These are phyloP conservation scores for Otatea glauca DNA, from an alignment of 176 grass and related monocot species.

Conservation along the genomic window DNA sequence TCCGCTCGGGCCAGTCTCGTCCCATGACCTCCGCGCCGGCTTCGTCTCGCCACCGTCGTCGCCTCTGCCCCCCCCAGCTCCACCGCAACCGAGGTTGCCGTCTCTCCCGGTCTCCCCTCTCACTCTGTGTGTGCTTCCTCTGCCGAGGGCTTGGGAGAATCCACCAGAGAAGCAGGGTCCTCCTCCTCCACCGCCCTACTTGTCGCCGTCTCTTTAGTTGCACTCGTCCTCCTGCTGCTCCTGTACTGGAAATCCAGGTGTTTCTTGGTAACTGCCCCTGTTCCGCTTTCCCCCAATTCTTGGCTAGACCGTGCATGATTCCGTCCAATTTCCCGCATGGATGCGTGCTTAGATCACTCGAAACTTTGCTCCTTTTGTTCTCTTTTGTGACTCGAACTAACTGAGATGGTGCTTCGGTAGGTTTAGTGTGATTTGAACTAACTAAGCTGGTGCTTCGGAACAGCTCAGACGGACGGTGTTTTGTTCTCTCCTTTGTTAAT, in stretches of 20 bases:
- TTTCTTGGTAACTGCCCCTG: constrained; percentile 9
- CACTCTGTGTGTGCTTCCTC: neutral
- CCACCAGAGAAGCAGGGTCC: neutral
- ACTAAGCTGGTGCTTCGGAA: too few species aligned
- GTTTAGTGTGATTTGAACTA: neutral
- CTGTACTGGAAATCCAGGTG: constrained; percentile 18
- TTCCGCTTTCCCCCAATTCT: neutral
- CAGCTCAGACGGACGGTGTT: too few species aligned
- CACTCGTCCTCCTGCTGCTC: neutral
- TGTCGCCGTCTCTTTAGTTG: neutral
- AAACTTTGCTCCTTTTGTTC: neutral
- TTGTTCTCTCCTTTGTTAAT: too few species aligned
- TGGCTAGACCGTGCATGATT: neutral
- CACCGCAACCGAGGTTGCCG: neutral
- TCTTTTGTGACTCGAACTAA: neutral
- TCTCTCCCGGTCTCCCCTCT: neutral
- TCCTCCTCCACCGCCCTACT: neutral
- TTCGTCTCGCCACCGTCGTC: too few species aligned
- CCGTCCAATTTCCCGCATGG: neutral
- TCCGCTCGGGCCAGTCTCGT: too few species aligned
- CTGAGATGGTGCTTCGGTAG: neutral
- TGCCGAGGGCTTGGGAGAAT: neutral
- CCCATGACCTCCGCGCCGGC: too few species aligned
- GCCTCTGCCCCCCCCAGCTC: neutral
- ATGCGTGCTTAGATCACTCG: neutral